phyloP scores from a whole-genome alignment of 2,329 filamentous ascomycete genomes.

The Fusarium verrucosum region DNA sequence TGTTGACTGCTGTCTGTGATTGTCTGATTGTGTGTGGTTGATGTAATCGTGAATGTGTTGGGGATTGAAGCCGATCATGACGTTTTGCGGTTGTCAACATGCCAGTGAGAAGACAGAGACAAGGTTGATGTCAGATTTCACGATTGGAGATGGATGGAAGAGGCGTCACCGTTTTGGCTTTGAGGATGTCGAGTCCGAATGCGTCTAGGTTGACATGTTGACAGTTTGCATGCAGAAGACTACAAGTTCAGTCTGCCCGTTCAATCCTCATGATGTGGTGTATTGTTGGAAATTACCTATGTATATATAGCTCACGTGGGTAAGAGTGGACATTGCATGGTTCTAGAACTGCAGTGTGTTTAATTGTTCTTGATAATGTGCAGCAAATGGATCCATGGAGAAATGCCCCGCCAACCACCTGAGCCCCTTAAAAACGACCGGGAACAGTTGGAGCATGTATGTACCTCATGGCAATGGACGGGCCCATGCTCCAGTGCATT shows the following conservation, averaged over 20 bases:
- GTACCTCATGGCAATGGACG: conserved; percentile 6
- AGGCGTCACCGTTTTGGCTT: conserved; percentile 15
- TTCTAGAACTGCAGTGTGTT: conserved; percentile 24
- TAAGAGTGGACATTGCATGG: not conserved
- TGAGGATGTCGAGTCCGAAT: not conserved
- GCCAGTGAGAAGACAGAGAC: not conserved
- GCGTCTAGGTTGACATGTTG: not conserved
- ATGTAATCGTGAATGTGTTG: not conserved
- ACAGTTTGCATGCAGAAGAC: not conserved
- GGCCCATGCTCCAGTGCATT: conserved; percentile 20
- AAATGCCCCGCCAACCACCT: conserved; percentile 25
- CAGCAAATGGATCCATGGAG: not conserved
- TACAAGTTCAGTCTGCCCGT: not conserved
- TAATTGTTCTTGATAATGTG: conserved; percentile 6
- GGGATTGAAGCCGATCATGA: not conserved
- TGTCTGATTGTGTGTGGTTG: conserved; percentile 1
- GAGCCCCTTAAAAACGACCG: conserved; percentile 24
- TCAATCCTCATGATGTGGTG: no score
- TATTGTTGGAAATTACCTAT: no score
- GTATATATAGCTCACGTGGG: conserved; percentile 18
- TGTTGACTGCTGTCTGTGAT: conserved; percentile 15
- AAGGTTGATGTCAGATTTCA: not conserved
- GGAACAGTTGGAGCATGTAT: not conserved
- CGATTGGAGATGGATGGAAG: conserved; percentile 3
- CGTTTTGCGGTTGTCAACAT: not conserved